Percentiles rank a stretch among this genome's conserved stretches.
These are phyloP conservation scores for Suhomyces wounanorum DNA, from an alignment of 1,139 yeast genomes.

Conservation along the genomic window DNA sequence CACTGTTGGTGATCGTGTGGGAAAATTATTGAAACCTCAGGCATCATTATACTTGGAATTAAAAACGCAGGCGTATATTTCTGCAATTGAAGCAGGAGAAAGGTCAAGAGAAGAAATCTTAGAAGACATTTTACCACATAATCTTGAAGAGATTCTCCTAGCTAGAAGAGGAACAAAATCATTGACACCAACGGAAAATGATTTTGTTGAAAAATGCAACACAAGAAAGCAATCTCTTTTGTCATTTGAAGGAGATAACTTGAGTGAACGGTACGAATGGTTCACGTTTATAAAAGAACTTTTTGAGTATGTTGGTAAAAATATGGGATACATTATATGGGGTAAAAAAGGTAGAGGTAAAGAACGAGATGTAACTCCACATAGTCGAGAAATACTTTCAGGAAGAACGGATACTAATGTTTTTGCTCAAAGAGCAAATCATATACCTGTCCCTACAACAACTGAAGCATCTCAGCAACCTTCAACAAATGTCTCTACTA, in stretches of 20 bases:
- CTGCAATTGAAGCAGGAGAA: constrained; percentile 78
- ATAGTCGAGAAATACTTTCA: constrained; percentile 28
- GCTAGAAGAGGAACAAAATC: constrained; percentile 42
- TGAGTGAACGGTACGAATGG: constrained; percentile 72
- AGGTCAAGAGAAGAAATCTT: constrained; percentile 67
- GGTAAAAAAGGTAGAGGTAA: constrained; percentile 55
- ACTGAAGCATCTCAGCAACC: background rate
- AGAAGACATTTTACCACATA: constrained; percentile 73
- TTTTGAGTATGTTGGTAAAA: constrained; percentile 74
- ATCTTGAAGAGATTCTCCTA: constrained; percentile 58
- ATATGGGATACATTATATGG: constrained; percentile 71
- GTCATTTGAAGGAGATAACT: constrained; percentile 42
- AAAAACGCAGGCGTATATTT: constrained; percentile 92
- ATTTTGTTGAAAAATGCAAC: constrained; percentile 69
- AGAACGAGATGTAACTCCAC: constrained; percentile 24
- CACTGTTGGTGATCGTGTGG: constrained; percentile 46
- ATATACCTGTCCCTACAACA: background rate
- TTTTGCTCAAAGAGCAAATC: background rate
- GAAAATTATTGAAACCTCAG: constrained; percentile 74
- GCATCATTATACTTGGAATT: constrained; percentile 79
- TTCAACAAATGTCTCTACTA: background rate
- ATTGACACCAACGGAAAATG: constrained; percentile 69
- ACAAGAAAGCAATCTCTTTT: constrained; percentile 65
- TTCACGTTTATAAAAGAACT: constrained; percentile 69
- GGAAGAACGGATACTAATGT: constrained; percentile 1